Evolutionary conservation across 2,329 filamentous ascomycete genomes (phyloP).

Genomic region (Ceratocystis papillata): DNA sequence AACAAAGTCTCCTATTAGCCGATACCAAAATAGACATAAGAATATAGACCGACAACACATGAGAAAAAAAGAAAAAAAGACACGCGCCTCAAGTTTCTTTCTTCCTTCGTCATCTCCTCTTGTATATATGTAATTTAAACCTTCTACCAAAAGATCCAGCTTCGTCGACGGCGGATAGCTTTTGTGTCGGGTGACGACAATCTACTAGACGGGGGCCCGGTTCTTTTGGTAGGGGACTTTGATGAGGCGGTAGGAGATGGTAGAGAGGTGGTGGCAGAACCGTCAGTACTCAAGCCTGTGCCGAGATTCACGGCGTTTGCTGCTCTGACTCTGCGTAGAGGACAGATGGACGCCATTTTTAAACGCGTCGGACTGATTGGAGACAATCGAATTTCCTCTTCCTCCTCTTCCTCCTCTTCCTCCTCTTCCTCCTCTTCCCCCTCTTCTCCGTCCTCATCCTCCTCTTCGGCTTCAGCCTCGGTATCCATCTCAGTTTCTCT

Average conservation of each 20-base stretch:
- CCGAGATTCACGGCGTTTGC: not conserved
- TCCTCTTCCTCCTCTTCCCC: not conserved
- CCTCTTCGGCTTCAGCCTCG: not conserved
- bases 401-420: not conserved
- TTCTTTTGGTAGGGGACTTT: not conserved
- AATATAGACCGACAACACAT: not conserved
- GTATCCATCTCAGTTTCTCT: too few relatives aligned
- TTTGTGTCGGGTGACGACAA: not conserved
- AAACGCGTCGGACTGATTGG: slow-evolving; percentile 21
- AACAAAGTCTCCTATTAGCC: slow-evolving; percentile 8
- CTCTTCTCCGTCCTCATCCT: not conserved
- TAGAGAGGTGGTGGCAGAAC: not conserved
- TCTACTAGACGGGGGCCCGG: not conserved
- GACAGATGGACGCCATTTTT: slow-evolving; percentile 23
- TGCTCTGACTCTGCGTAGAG: slow-evolving; percentile 16
- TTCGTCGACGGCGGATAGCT: slow-evolving; percentile 9
- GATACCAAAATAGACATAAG: slow-evolving; percentile 11
- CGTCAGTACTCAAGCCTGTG: not conserved
- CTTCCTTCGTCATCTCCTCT: not conserved
- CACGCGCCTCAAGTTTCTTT: not conserved
- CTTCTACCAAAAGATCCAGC: slow-evolving; percentile 20
- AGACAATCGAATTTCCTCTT: slow-evolving; percentile 17
- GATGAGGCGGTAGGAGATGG: not conserved
- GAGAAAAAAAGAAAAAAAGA: not conserved
- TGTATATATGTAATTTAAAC: not conserved